phyloP scores from a whole-genome alignment of 2,329 filamentous ascomycete species.

The Exophiala sp. region DNA sequence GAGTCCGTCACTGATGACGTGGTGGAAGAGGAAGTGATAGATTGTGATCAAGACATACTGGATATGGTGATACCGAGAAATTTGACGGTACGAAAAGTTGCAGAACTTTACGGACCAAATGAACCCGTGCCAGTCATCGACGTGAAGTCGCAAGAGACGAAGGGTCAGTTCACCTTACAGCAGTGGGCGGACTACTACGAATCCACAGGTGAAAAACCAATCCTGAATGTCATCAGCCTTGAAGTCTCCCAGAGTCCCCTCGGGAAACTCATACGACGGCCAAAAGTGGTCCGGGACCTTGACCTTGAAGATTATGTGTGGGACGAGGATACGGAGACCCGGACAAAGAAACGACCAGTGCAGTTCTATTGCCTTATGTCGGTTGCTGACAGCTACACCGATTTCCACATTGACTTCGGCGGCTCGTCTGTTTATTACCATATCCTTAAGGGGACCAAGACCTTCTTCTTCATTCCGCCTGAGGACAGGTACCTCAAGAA shows the following conservation, averaged over 20 bases:
- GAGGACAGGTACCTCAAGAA: constrained; percentile 63
- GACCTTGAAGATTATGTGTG: constrained; percentile 49
- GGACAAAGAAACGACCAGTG: constrained; percentile 56
- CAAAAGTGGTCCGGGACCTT: constrained; percentile 60
- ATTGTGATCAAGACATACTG: constrained; percentile 58
- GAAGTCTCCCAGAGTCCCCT: constrained; percentile 61
- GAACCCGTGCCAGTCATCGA: constrained; percentile 59
- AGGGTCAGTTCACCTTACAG: constrained; percentile 58
- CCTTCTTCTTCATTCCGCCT: constrained; percentile 65
- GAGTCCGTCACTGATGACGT: background rate
- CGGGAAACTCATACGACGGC: constrained; percentile 56
- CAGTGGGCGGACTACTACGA: constrained; percentile 65
- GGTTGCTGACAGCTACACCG: constrained; percentile 63
- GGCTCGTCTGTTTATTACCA: constrained; percentile 67
- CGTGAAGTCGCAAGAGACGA: constrained; percentile 62
- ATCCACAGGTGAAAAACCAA: constrained; percentile 52
- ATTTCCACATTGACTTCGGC: constrained; percentile 67
- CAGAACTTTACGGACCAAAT: constrained; percentile 58
- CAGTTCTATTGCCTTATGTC: constrained; percentile 67
- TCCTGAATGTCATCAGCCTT: constrained; percentile 64
- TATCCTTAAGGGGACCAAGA: constrained; percentile 62
- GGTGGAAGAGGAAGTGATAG: constrained; percentile 41
- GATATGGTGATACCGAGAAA: constrained; percentile 63
- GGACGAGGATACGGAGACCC: constrained; percentile 45
- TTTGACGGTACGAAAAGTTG: constrained; percentile 58